These are phyloP conservation scores for Serendipita sp. DNA, from an alignment of 768 basidiomycete species.

Conservation along the genomic window DNA sequence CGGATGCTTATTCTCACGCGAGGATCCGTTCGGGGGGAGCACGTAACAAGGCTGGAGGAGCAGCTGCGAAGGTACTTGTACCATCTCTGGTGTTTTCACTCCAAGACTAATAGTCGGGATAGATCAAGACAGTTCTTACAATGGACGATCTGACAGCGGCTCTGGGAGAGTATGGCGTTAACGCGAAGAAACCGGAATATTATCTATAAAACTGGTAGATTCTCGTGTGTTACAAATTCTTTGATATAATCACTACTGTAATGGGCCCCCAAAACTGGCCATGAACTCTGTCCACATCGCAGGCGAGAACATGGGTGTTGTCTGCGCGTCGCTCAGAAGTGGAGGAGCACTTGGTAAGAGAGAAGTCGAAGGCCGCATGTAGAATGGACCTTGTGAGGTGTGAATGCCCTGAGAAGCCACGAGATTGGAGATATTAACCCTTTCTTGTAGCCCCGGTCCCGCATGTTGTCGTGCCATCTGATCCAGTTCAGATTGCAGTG, in stretches of 20 bases:
- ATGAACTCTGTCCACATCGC: not conserved
- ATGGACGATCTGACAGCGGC: conserved; percentile 96
- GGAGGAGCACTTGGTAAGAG: not conserved
- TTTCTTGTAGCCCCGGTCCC: not conserved
- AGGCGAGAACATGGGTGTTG: not conserved
- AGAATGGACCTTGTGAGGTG: not conserved
- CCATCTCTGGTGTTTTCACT: not conserved
- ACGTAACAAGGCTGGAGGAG: conserved; percentile 41
- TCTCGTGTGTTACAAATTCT: not conserved
- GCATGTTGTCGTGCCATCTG: not conserved
- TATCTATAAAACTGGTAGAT: conserved; percentile 37
- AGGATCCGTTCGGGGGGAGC: conserved; percentile 65
- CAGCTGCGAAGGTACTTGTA: conserved; percentile 42
- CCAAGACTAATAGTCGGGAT: conserved; percentile 35
- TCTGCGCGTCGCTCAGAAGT: not conserved
- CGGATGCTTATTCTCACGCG: conserved; percentile 95
- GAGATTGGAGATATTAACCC: not conserved
- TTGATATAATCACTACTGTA: not conserved
- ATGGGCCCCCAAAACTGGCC: not conserved
- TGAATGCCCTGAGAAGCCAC: not conserved
- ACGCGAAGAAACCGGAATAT: conserved; percentile 85
- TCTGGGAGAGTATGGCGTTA: conserved; percentile 90
- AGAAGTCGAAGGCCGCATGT: not conserved
- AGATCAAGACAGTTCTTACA: conserved; percentile 82
- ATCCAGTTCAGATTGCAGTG: not conserved